Evolutionary conservation across 2,329 filamentous ascomycete genomes (phyloP), one percentile per base, ranked within the genome.

Genomic region (Ophiostoma novo-ulmi): DNA sequence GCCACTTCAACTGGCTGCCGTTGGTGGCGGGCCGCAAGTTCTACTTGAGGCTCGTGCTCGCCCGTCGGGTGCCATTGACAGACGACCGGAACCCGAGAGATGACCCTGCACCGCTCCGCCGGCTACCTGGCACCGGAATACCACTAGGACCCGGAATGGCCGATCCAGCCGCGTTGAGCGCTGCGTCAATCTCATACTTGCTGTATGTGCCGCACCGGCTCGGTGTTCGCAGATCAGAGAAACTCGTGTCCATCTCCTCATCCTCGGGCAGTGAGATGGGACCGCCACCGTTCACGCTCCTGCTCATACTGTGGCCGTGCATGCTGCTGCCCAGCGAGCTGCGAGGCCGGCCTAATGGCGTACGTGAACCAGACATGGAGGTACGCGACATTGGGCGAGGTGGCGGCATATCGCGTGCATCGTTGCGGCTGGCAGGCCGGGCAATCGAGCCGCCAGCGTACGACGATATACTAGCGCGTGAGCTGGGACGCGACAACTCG

Each of bases 291-390:
- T 67, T 58, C 14, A 86, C 81, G 74, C 84, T 85, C 77, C 89
- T 82, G 76, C 85, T 89, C 68, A 84, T 80, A 14, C 85, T 85
- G 74, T 87, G 84, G 4, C 85, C 65, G 38, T 67, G 65, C 13
- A 85, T 80, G 73, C 86, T 88, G 70, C 89, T 86, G 71, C 87
- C 87, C 74, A 94, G 82, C 17, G 91, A 93, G 68, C 89, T 92
- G 68, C 90, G 85, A 22, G 91, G 89, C 69, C 91, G 87, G 36
- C 86, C 87, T 69, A 92, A 80, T 0, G 91, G 88, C 14, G 90
- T 91, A 72, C 89, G 85, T 10, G 86, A 79, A 6, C 87, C 84
- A 4, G 82, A 81, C 20, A 88, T 78, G 73, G 89, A 91, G 52
- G 87, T 83, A 68, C 90, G 86, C 75, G 89, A 91, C 74, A 87